A percentile compares a stretch with the other conserved stretches of the same genome.
These are phyloP conservation scores for Coniochaeta pulveracea DNA, from an alignment of 2,329 filamentous ascomycete species.

Conservation along the genomic window DNA sequence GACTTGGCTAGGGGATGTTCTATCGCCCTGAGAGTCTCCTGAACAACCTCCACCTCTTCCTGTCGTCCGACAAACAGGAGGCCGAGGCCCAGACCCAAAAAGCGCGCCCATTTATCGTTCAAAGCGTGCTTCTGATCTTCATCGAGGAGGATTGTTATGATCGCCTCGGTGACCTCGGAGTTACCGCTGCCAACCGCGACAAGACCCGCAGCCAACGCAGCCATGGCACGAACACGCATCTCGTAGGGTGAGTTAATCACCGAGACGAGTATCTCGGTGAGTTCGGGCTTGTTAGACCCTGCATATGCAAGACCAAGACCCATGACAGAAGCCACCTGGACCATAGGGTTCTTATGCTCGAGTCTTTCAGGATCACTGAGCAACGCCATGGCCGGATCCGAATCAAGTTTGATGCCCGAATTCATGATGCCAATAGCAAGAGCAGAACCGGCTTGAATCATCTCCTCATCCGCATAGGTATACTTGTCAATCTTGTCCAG, in stretches of 20 bases:
- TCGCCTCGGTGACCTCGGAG: constrained; percentile 80
- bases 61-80: constrained; percentile 93
- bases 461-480: constrained; percentile 71
- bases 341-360: constrained; percentile 62
- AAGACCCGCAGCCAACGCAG: constrained; percentile 78
- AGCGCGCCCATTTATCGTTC: constrained; percentile 97
- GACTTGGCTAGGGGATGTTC: constrained; percentile 95
- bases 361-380: constrained; percentile 73
- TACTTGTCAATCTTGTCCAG: constrained; percentile 92
- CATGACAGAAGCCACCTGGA: constrained; percentile 84
- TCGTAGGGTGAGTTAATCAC: constrained; percentile 79
- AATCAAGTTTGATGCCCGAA: constrained; percentile 79
- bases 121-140: constrained; percentile 84
- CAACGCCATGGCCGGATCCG: constrained; percentile 81
- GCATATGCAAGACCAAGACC: constrained; percentile 90
- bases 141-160: constrained; percentile 86
- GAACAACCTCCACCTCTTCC: constrained; percentile 95
- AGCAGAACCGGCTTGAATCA: constrained; percentile 81
- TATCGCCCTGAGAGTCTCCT: constrained; percentile 93
- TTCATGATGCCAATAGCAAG: constrained; percentile 94
- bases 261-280: constrained; percentile 76
- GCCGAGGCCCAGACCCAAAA: constrained; percentile 87
- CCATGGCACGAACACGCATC: constrained; percentile 96
- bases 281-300: constrained; percentile 80
- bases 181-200: constrained; percentile 90